These are phyloP conservation scores for Aspergillus brasiliensis DNA, from an alignment of 2,329 filamentous ascomycete species.

Conservation along the genomic window DNA sequence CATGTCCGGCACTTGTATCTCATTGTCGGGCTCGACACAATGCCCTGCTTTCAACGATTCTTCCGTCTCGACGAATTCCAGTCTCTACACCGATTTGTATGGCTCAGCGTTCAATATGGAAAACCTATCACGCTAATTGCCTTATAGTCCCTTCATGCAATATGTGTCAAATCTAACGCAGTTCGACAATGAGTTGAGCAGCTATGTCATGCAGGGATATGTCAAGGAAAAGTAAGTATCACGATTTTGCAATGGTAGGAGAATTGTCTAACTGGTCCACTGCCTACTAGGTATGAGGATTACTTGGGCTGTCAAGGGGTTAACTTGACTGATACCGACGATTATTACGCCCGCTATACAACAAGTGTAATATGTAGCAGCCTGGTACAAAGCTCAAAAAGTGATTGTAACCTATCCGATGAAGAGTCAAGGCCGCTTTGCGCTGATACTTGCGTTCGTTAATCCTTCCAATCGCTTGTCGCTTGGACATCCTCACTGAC, in stretches of 20 bases:
- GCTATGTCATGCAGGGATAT: slow-evolving; percentile 75
- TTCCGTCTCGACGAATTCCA: slow-evolving; percentile 67
- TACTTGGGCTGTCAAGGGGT: slow-evolving; percentile 79
- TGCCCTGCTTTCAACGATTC: slow-evolving; percentile 74
- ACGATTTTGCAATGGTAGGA: neutral
- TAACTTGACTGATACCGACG: slow-evolving; percentile 74
- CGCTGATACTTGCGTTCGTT: slow-evolving; percentile 79
- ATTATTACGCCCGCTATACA: slow-evolving; percentile 90
- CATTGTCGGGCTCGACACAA: slow-evolving; percentile 67
- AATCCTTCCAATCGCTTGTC: neutral
- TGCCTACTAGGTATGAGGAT: slow-evolving; percentile 69
- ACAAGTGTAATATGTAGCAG: slow-evolving; percentile 90
- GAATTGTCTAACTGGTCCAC: slow-evolving; percentile 3
- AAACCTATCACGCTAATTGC: slow-evolving; percentile 32
- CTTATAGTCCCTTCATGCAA: slow-evolving; percentile 75
- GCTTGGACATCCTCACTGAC: slow-evolving; percentile 12
- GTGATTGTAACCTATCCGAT: slow-evolving; percentile 66
- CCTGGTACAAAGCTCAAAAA: slow-evolving; percentile 85
- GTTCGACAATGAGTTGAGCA: slow-evolving; percentile 73
- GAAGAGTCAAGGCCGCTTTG: slow-evolving; percentile 74
- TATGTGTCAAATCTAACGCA: slow-evolving; percentile 73
- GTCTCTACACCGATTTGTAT: slow-evolving; percentile 66
- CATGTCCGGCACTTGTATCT: slow-evolving; percentile 59
- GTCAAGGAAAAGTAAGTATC: slow-evolving; percentile 71
- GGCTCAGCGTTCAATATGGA: slow-evolving; percentile 37